These are phyloP conservation scores for Hirsutella minnesotensis DNA, from an alignment of 2,329 filamentous ascomycete species.

Conservation along the genomic window DNA sequence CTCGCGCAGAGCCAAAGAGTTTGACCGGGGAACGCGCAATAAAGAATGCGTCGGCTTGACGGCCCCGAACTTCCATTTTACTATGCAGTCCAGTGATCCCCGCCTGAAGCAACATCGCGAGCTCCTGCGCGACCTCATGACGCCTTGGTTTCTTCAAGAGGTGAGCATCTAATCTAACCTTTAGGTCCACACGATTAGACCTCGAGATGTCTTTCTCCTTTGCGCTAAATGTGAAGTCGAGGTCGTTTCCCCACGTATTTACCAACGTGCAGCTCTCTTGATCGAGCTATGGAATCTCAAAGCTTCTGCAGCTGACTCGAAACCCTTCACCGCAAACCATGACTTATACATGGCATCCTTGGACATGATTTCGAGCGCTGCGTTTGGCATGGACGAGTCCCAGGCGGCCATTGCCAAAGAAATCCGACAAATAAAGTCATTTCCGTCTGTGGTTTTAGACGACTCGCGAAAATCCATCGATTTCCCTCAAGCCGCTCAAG, in stretches of 20 bases:
- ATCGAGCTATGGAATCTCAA: constrained; percentile 23
- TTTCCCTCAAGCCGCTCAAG: constrained; percentile 7
- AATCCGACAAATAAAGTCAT: constrained; percentile 3
- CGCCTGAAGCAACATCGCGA: constrained; percentile 19
- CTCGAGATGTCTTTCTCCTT: too few relatives aligned
- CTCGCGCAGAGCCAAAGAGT: constrained; percentile 18
- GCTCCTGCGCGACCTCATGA: constrained; percentile 24
- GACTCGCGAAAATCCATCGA: constrained; percentile 3
- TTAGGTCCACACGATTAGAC: too few relatives aligned
- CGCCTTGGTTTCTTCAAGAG: constrained; percentile 20
- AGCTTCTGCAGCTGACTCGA: constrained; percentile 11
- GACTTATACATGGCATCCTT: constrained; percentile 21
- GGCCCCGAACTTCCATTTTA: constrained; percentile 19
- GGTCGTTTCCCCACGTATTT: constrained; percentile 23
- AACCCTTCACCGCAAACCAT: constrained; percentile 17
- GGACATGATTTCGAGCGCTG: constrained; percentile 22
- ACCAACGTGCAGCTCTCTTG: constrained; percentile 16
- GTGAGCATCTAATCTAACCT: constrained; percentile 3
- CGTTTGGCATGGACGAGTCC: constrained; percentile 18
- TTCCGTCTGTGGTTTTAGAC: background rate
- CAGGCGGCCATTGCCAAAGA: constrained; percentile 9
- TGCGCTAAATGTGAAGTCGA: constrained; percentile 6
- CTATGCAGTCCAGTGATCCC: constrained; percentile 18
- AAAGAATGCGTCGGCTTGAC: constrained; percentile 12
- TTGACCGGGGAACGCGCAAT: constrained; percentile 17